Conservation (phyloP, 306 rosid species). For the Trifolium dubium region DNA sequence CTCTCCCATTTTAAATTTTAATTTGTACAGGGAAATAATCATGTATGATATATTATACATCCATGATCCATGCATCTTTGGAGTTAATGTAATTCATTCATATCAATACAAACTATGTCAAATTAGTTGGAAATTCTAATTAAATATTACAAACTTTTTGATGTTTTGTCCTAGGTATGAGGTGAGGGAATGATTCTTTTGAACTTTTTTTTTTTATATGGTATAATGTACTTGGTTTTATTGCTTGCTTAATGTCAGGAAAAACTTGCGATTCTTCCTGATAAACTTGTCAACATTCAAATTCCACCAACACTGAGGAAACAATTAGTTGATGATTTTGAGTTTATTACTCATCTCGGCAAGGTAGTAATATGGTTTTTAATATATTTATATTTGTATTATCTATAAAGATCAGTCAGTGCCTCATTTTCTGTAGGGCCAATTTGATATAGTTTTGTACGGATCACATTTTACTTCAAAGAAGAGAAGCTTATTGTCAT, state of each 20-base stretch:
- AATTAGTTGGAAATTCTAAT: conserved; percentile 30
- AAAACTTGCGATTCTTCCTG: conserved; percentile 43
- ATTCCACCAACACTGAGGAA: conserved; percentile 73
- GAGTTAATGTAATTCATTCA: conserved; percentile 26
- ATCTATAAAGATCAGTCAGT: conserved; percentile 22
- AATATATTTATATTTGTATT: background rate
- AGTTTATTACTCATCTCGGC: conserved; percentile 76
- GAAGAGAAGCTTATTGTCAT: conserved; percentile 15
- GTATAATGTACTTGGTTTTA: conserved; percentile 23
- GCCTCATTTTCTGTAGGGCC: conserved; percentile 31
- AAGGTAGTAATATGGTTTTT: conserved; percentile 60
- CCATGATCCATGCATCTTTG: background rate
- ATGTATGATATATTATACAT: background rate
- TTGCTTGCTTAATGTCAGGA: conserved; percentile 51
- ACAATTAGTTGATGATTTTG: conserved; percentile 86
- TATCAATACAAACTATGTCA: conserved; percentile 25
- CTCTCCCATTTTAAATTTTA: conserved; percentile 36
- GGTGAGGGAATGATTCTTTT: conserved; percentile 22
- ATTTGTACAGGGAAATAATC: conserved; percentile 21
- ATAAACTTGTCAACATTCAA: conserved; percentile 67
- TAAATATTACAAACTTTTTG: background rate
- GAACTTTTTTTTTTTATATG: conserved; percentile 11
- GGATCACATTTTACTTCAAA: conserved; percentile 11
- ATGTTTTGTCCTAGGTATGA: conserved; percentile 8
- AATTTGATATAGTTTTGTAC: conserved; percentile 18